A percentile compares a stretch with the other conserved stretches of the same genome.
These are phyloP conservation scores for Annulohypoxylon stygium DNA, from an alignment of 495 filamentous ascomycete species.

Conservation along the genomic window DNA sequence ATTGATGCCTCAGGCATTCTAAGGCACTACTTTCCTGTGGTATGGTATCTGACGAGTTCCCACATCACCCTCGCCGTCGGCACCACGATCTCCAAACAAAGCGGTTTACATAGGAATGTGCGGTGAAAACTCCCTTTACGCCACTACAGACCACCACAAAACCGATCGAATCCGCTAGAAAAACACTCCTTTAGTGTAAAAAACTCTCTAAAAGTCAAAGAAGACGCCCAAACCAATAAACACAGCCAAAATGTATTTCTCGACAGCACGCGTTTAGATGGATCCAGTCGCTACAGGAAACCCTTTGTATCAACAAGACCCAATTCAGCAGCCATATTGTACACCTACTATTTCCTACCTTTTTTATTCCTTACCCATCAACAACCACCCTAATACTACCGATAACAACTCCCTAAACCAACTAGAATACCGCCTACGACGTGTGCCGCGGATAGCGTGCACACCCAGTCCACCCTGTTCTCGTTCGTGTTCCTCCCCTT, in stretches of 20 bases:
- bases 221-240: constrained; percentile 31
- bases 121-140: constrained; percentile 23
- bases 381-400: constrained; percentile 48
- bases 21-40: constrained; percentile 14
- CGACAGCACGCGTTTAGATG: constrained; percentile 51
- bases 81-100: constrained; percentile 32
- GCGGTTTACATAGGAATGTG: constrained; percentile 14
- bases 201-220: constrained; percentile 33
- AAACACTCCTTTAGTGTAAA: constrained; percentile 21
- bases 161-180: background rate
- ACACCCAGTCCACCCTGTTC: constrained; percentile 1
- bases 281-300: constrained; percentile 46
- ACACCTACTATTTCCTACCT: constrained; percentile 28
- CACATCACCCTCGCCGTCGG: constrained; percentile 37
- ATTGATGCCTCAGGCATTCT: constrained; percentile 37
- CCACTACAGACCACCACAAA: constrained; percentile 28
- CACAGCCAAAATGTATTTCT: constrained; percentile 47
- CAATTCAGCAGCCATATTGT: constrained; percentile 32
- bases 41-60: constrained; percentile 44
- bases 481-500: background rate
- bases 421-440: constrained; percentile 7
- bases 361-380: constrained; percentile 31
- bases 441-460: constrained; percentile 19
- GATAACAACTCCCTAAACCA: constrained; percentile 22
- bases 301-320: constrained; percentile 29